Evolutionary conservation across 1,284 basidiomycete species (phyloP), one percentile per base, ranked within the genome.

Genomic region (Moesziomyces parantarcticus): DNA sequence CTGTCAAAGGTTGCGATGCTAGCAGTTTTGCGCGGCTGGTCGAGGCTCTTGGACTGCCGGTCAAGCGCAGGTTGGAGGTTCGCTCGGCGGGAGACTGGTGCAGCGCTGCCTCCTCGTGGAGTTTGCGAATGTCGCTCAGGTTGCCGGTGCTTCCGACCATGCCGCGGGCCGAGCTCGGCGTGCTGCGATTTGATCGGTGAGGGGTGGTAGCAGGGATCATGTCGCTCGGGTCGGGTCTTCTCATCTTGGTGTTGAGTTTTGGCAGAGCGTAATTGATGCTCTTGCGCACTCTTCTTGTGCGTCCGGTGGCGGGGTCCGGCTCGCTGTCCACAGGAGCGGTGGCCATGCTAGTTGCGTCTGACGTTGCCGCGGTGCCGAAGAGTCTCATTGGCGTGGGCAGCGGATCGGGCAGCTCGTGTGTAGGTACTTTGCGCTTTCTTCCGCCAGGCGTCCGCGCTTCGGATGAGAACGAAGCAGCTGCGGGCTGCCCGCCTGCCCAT

Each of bases 181-280:
- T 60, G 43, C 26, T 52, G 50, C 36, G 16, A 8, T 52, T 46
- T n/a, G 58, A 58, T 22, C 58, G 62, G 21, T 57, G 57, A 1
- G 68, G 68, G 3, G 73, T 64, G 16, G 73, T 26, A 21, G 73
- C 73, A 20, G 73, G 68, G 4, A 75, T 52, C 25, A 71, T 34
- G 29, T 71, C 76, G 40, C 50, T 64, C 1, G 77, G 77, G 46
- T 83, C 81, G 3, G 82, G 82, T 48, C 82, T 83, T 40, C 82
- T 76, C 82, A 83, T 83, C 76, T 83, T 83, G 40, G 82, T 83
- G 58, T 83, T 83, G 49, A 83, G 76, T 47, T 83, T 83, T 3
- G 82, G 82, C 25, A 83, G 51, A 3, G 81, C 77, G 44, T 83
- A 83, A 53, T 83, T 83, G 63, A 83, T 64, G 57, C 77, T 80